Evolutionary conservation across 306 rosid species (phyloP), one percentile per base, ranked within the genome.

Genomic region (Prunus davidiana): DNA sequence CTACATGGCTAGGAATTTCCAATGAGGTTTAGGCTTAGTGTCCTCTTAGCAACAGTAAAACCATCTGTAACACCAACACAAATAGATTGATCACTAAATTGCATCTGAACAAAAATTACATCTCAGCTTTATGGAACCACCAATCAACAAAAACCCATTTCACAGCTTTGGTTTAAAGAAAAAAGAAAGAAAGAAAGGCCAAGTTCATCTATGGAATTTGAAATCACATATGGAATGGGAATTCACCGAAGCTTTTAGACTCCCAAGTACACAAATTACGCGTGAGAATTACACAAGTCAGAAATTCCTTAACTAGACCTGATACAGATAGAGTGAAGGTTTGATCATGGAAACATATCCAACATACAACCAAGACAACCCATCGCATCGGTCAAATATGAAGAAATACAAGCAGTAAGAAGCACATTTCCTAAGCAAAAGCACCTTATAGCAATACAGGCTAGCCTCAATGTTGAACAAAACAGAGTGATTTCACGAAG

Each of bases 221-320:
- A 27, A 68, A 68, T 7, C 24, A 9, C 41, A 15, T 43, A 67
- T 25, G 6, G 4, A 63, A 63, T 27, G 8, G 14, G 34, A 20
- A 20, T 27, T 7, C 9, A 30, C 22, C 7, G 22, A 14, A 15
- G 13, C 3, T 72, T 14, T 13, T 2, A 64, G 49, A 41, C 3
- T 32, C 19, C 9, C 12, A 3, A 20, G 24, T 14, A 22, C 52
- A 55, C 34, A 34, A 54, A 57, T 38, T 49, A 72, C 18, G 15
- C 38, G 13, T 30, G 12, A 62, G 22, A 62, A 28, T 62, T 5
- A 55, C 43, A 4, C 6, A 24, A 24, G 28, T 57, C 76, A 41
- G 24, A 25, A 50, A 73, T 73, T 73, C 43, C 77, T 72, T 27
- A 24, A 6, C 69, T 60, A 73, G 27, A 73, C 49, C 34, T 56